Evolutionary conservation across 768 basidiomycete species (phyloP), one percentile per base, ranked within the genome.

Genomic region (Boletellus ananas): DNA sequence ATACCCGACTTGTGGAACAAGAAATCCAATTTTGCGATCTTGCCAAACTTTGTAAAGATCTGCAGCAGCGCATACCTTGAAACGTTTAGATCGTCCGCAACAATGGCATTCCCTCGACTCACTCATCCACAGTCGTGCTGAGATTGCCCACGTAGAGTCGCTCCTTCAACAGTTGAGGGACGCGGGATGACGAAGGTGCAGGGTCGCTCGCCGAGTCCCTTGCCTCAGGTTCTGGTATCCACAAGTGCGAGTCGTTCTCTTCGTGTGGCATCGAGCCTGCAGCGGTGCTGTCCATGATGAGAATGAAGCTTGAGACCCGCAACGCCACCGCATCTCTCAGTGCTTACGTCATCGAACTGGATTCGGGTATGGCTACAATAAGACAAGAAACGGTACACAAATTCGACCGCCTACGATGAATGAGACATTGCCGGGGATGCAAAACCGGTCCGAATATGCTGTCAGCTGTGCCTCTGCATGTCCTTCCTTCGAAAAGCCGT

Each of bases 1-100:
- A 83, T 77, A 0, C 95, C 96, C 0, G 87, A 74, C 70, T 95
- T 97, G 76, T 99, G 94, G 63, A 97, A 97, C 55, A 97, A 77
- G 67, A 84, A 97, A 69, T 99, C 96, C 45, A 97, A 79, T 58
- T 93, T 91, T 18, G 91, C 80, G 52, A 98, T 79, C 69, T 91
- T 93, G 47, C 96, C 96, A 66, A 85, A 94, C 70, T 88, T 94
- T 29, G 87, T 80, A 70, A 96, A 96, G 33, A 94, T 69, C 68
- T 94, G 90, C 18, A 98, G 79, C 14, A 99, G 77, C 4, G 90
- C 75, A 69, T 92, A 91, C 68, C 93, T 95, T 62, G 43, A 47
- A 50, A 43, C 16, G 44, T 36, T 69, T 36, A 61, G 58, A 57
- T 44, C 27, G 0, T 16, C 9, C 25, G 4, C 1, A 29, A 50